A percentile compares a stretch with the other conserved stretches of the same genome.
These are phyloP conservation scores for Penicillium maclennaniae DNA, from an alignment of 495 filamentous ascomycete genomes.

Conservation along the genomic window DNA sequence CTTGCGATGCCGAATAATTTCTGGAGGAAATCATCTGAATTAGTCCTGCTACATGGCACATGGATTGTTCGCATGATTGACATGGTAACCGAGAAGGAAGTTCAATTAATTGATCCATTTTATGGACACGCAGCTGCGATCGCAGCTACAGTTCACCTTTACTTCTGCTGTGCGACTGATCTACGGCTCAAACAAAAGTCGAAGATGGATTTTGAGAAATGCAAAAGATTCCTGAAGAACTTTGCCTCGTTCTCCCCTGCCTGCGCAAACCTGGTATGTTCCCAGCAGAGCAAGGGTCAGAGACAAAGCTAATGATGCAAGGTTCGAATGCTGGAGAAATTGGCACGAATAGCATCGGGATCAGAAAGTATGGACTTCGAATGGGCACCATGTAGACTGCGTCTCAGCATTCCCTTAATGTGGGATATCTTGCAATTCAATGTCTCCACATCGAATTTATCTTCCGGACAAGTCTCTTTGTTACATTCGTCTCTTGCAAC, in stretches of 20 bases:
- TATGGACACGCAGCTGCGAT: constrained; percentile 43
- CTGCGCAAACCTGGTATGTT: constrained; percentile 34
- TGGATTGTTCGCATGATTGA: constrained; percentile 49
- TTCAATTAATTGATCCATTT: constrained; percentile 43
- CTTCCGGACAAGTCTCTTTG: constrained; percentile 14
- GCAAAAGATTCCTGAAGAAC: constrained; percentile 38
- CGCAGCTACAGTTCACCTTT: constrained; percentile 44
- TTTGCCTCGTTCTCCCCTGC: constrained; percentile 40
- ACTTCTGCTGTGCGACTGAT: constrained; percentile 44
- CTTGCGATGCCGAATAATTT: constrained; percentile 45
- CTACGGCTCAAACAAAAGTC: constrained; percentile 43
- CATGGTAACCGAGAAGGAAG: constrained; percentile 44
- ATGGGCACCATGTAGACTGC: constrained; percentile 44
- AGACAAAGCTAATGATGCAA: constrained; percentile 12
- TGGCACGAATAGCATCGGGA: constrained; percentile 41
- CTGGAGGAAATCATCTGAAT: constrained; percentile 45
- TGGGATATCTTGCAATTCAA: constrained; percentile 45
- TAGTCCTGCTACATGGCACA: constrained; percentile 42
- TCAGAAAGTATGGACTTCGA: constrained; percentile 40
- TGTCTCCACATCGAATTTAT: constrained; percentile 26
- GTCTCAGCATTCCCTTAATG: constrained; percentile 48
- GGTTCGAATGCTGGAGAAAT: constrained; percentile 39
- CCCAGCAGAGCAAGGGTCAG: not conserved
- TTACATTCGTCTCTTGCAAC: constrained; percentile 33
- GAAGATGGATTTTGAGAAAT: constrained; percentile 43